A percentile compares a stretch with the other conserved stretches of the same genome.
Conservation (phyloP, 1,139 yeast genomes). For the Yamadazyma friedrichii region DNA sequence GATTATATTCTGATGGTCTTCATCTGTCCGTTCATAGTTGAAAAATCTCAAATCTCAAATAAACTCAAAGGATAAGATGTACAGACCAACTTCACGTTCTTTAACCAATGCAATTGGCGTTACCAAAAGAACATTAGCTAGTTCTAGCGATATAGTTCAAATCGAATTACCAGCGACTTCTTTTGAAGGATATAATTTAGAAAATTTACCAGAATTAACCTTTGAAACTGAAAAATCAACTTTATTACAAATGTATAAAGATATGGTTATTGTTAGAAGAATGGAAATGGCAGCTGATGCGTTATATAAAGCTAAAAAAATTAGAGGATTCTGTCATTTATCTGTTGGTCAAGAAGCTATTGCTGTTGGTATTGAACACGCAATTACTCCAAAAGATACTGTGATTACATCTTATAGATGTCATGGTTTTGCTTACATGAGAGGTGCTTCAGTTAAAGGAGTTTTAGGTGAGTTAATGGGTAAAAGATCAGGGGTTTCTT, state of each 20-base stretch:
- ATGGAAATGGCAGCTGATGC: conserved; percentile 99
- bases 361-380: conserved; percentile 97
- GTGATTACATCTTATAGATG: conserved; percentile 97
- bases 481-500: conserved; percentile 89
- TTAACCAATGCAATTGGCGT: conserved; percentile 10
- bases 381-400: conserved; percentile 80
- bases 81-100: conserved; percentile 7
- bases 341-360: conserved; percentile 99
- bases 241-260: conserved; percentile 90
- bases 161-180: conserved; percentile 73
- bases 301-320: conserved; percentile 95
- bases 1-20: conserved; percentile 1
- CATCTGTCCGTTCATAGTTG: conserved; percentile 4
- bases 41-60: conserved; percentile 2
- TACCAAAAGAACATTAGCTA: conserved; percentile 36
- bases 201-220: conserved; percentile 57
- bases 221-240: conserved; percentile 80
- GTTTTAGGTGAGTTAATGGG: conserved; percentile 97
- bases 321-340: conserved; percentile 97
- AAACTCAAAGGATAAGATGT: not conserved
- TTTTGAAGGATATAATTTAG: conserved; percentile 80
- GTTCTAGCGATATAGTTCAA: conserved; percentile 41
- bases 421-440: conserved; percentile 95
- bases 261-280: conserved; percentile 91
- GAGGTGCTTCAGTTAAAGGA: conserved; percentile 89